Evolutionary conservation across 2,329 filamentous ascomycete species (phyloP).

Genomic region (Arthrobotrys sphaeroides): DNA sequence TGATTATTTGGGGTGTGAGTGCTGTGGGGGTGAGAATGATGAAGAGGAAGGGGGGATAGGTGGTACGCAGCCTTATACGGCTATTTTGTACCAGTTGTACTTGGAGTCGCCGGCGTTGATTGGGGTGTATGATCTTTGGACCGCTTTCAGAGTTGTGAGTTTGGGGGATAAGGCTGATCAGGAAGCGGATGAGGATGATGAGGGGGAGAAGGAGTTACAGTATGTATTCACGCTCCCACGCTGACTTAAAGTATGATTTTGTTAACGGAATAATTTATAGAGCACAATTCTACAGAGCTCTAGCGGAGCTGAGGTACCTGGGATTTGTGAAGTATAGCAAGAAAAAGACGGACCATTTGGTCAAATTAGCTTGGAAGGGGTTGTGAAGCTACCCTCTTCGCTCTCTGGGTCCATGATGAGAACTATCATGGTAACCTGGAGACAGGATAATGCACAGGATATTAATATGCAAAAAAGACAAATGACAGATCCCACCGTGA

Average conservation of each 20-base stretch:
- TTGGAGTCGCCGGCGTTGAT: slow-evolving; percentile 75
- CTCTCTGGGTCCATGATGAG: background rate
- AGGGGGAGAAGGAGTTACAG: slow-evolving; percentile 63
- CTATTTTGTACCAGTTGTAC: slow-evolving; percentile 81
- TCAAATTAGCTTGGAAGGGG: slow-evolving; percentile 84
- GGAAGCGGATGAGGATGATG: slow-evolving; percentile 64
- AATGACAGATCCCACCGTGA: too few species aligned
- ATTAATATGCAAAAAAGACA: too few species aligned
- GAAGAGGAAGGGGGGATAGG: slow-evolving; percentile 54
- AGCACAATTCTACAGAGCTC: slow-evolving; percentile 81
- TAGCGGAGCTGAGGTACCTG: slow-evolving; percentile 85
- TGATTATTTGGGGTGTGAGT: slow-evolving; percentile 79
- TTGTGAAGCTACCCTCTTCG: slow-evolving; percentile 63
- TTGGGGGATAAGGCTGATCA: slow-evolving; percentile 64
- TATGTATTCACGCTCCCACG: slow-evolving; percentile 54
- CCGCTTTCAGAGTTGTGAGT: slow-evolving; percentile 75
- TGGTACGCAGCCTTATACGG: slow-evolving; percentile 71
- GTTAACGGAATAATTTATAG: slow-evolving; percentile 58
- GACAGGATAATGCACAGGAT: background rate
- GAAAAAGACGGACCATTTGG: slow-evolving; percentile 91
- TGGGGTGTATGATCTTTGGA: slow-evolving; percentile 82
- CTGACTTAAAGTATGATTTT: background rate
- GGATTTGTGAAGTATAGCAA: slow-evolving; percentile 88
- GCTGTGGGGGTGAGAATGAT: slow-evolving; percentile 68
- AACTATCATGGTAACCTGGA: background rate